These are phyloP conservation scores for Xylaria sp. DNA, from an alignment of 2,329 filamentous ascomycete species.

Conservation along the genomic window DNA sequence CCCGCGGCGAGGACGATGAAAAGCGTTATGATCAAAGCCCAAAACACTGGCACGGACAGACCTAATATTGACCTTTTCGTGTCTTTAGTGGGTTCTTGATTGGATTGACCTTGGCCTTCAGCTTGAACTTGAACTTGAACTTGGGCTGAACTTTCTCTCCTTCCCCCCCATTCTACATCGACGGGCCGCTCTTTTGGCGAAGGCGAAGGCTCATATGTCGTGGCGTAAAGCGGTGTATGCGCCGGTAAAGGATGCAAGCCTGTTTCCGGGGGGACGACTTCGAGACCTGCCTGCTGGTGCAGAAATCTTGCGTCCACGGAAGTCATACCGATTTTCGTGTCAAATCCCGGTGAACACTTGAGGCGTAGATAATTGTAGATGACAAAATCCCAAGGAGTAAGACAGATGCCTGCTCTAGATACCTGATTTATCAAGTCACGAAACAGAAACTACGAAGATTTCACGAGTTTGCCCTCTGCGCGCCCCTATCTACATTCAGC, in stretches of 20 bases:
- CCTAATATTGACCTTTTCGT: constrained; percentile 27
- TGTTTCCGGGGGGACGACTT: constrained; percentile 33
- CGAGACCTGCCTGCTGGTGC: constrained; percentile 28
- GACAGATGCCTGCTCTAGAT: too few relatives aligned
- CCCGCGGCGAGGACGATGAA: constrained; percentile 33
- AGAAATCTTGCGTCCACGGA: constrained; percentile 9
- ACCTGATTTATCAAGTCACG: too few relatives aligned
- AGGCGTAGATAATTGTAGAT: neutral
- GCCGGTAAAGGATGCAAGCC: constrained; percentile 29
- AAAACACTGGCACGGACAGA: constrained; percentile 35
- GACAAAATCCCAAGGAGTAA: neutral
- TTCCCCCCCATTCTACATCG: neutral
- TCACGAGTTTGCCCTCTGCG: too few relatives aligned
- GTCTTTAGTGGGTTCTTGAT: too few relatives aligned
- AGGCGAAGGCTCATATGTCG: neutral
- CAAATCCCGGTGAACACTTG: neutral
- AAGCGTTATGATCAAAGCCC: constrained; percentile 31
- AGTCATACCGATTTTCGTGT: neutral
- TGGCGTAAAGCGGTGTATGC: neutral
- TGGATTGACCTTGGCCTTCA: too few relatives aligned
- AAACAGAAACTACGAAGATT: too few relatives aligned
- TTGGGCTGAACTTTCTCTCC: neutral
- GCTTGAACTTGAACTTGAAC: neutral
- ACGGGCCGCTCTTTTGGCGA: neutral
- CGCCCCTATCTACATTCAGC: too few relatives aligned